These are phyloP conservation scores for Leccinellum luteum DNA, from an alignment of 768 basidiomycete species.

Conservation along the genomic window DNA sequence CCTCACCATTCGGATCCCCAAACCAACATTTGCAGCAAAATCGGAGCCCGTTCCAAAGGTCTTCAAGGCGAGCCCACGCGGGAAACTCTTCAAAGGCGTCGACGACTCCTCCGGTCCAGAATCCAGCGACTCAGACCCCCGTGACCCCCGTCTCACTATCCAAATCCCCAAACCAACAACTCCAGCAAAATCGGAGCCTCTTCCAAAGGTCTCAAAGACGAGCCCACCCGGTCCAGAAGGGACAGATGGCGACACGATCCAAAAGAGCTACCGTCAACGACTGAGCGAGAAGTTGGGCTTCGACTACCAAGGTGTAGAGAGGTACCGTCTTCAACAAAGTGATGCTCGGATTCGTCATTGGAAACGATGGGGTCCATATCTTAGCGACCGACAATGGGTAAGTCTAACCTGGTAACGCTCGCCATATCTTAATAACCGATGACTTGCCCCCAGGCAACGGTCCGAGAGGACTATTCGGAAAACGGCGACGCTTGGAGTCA, in stretches of 20 bases:
- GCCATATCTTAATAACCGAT: conserved; percentile 10
- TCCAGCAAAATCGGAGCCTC: conserved; percentile 29
- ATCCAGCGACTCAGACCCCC: conserved; percentile 24
- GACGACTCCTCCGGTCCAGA: conserved; percentile 21
- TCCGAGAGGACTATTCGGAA: conserved; percentile 96
- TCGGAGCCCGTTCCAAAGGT: conserved; percentile 44
- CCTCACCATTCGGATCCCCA: conserved; percentile 74
- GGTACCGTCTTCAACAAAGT: conserved; percentile 82
- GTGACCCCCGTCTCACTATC: conserved; percentile 51
- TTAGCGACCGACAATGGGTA: conserved; percentile 97
- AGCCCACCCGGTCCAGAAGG: conserved; percentile 21
- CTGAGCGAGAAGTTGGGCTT: conserved; percentile 61
- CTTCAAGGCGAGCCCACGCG: conserved; percentile 36
- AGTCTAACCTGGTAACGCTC: conserved; percentile 21
- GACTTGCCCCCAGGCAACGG: conserved; percentile 70
- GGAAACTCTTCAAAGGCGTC: conserved; percentile 60
- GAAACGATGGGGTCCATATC: conserved; percentile 99
- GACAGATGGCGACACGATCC: conserved; percentile 12
- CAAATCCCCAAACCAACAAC: conserved; percentile 59
- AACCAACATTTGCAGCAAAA: conserved; percentile 32
- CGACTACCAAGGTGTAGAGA: conserved; percentile 80
- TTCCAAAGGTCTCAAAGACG: conserved; percentile 46
- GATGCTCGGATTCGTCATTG: conserved; percentile 80
- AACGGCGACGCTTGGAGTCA: conserved; percentile 96
- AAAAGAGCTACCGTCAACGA: conserved; percentile 56